A percentile compares a stretch with the other conserved stretches of the same genome.
phyloP scores from a whole-genome alignment of 169 alveolate species.

The Cystoisospora suis region DNA sequence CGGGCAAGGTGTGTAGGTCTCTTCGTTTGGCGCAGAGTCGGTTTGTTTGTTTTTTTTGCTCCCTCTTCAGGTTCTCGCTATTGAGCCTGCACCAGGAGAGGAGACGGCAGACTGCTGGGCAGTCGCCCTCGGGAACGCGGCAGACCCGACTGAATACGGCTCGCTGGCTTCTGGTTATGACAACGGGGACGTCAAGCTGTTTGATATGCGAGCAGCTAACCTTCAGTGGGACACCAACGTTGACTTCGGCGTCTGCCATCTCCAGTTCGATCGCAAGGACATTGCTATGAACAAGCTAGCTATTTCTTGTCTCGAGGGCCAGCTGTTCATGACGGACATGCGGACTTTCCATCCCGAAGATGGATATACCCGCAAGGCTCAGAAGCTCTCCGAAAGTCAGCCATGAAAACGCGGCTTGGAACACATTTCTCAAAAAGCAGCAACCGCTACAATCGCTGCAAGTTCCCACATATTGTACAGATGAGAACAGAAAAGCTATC shows the following conservation, averaged over 20 bases:
- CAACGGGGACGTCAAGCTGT: conserved; percentile 93
- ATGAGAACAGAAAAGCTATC: too few species aligned
- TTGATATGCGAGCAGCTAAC: conserved; percentile 85
- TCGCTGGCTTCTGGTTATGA: conserved; percentile 88
- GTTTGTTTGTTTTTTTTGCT: neutral
- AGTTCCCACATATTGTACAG: too few species aligned
- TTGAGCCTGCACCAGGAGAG: conserved; percentile 88
- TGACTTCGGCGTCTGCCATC: conserved; percentile 87
- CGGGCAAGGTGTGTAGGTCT: too few species aligned
- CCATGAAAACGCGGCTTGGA: too few species aligned
- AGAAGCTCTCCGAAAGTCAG: conserved; percentile 42
- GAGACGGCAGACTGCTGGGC: conserved; percentile 94
- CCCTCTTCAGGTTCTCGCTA: conserved; percentile 80
- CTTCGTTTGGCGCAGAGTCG: too few species aligned
- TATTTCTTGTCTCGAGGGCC: conserved; percentile 90
- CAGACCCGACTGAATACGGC: neutral
- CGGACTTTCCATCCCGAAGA: conserved; percentile 86
- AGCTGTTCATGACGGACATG: conserved; percentile 86
- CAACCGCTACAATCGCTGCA: too few species aligned
- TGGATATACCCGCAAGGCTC: conserved; percentile 80
- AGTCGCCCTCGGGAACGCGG: conserved; percentile 88
- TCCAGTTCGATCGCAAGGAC: conserved; percentile 90
- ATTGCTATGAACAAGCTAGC: conserved; percentile 90
- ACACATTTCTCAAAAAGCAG: too few species aligned
- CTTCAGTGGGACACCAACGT: conserved; percentile 90